These are phyloP conservation scores for Magnaporthiopsis poae DNA, from an alignment of 2,329 filamentous ascomycete genomes.

Conservation along the genomic window DNA sequence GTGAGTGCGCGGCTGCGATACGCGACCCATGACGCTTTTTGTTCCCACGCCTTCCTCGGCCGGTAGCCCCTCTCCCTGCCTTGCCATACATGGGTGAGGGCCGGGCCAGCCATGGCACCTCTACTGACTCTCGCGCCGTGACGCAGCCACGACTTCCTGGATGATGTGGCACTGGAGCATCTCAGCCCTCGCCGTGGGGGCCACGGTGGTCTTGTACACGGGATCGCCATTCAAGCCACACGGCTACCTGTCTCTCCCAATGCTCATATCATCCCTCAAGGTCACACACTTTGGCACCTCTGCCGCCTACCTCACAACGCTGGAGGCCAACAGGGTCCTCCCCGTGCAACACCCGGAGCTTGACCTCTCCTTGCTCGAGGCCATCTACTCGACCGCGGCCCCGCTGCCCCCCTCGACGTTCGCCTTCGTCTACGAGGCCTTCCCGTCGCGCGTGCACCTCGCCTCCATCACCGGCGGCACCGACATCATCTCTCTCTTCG, in stretches of 20 bases:
- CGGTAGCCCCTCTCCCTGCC: neutral
- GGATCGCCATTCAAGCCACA: slow-evolving; percentile 79
- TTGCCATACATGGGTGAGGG: too few relatives aligned
- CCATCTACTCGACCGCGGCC: slow-evolving; percentile 89
- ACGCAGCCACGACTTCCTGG: slow-evolving; percentile 40
- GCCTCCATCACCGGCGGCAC: slow-evolving; percentile 92
- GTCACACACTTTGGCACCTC: slow-evolving; percentile 94
- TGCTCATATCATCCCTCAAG: slow-evolving; percentile 65
- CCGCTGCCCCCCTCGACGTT: slow-evolving; percentile 90
- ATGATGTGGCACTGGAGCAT: slow-evolving; percentile 99
- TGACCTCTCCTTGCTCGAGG: slow-evolving; percentile 57
- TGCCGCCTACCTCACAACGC: slow-evolving; percentile 81
- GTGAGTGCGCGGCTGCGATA: neutral
- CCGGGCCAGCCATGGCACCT: too few relatives aligned
- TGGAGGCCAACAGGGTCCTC: slow-evolving; percentile 67
- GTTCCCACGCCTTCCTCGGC: too few relatives aligned
- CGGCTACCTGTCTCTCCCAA: slow-evolving; percentile 71
- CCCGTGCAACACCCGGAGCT: slow-evolving; percentile 45
- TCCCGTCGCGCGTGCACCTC: slow-evolving; percentile 72
- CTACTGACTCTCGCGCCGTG: neutral
- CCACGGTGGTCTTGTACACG: slow-evolving; percentile 79
- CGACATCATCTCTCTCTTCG: slow-evolving; percentile 92
- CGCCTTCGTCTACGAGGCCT: slow-evolving; percentile 74
- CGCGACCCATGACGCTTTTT: neutral
- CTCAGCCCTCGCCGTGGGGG: slow-evolving; percentile 71